Evolutionary conservation across 2,329 filamentous ascomycete genomes (phyloP), one percentile per base, ranked within the genome.

Genomic region (Ceratocystis variospora): DNA sequence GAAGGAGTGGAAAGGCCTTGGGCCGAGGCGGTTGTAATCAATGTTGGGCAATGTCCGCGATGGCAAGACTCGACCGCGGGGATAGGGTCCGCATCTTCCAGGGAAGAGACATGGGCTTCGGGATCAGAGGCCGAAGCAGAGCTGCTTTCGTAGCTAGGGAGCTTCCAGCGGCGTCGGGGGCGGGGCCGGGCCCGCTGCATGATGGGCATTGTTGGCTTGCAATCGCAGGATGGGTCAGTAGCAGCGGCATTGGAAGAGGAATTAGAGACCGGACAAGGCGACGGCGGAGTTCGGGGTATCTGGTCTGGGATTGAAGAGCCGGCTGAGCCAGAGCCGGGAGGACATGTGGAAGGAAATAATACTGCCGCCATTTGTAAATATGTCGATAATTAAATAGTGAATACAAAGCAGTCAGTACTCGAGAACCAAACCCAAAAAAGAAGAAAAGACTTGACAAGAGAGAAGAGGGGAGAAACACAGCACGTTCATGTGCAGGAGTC

Each of bases 141-240:
- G 22, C 64, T 65, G 28, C 64, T 61, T 1, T 61, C 28, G 15
- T 61, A 61, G 55, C 64, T 50, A 0, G 55, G 55, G 15, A 65
- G 22, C 28, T 61, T 61, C 53, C 55, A 61, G 53, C 55, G 22
- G n/a, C 64, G 53, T 12, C 45, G 25, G 28, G 31, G 41, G 17
- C 66, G 66, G 12, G 66, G 62, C n/a, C 66, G 55, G 15, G 62
- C 41, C 12, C 62, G 62, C 19, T 64, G 53, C 62, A 67, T 67
- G 10, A 67, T 65, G n/a, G 66, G 62, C 2, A 33, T 46, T 33
- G 15, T n/a, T 3, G 64, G 57, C 22, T 5, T 53, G 6, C 8
- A 12, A 41, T 57, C 22, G 2, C 17, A 57, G 25, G 48, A 19
- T 19, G 48, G 25, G n/a, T 31, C 53, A 15, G 15, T 17, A 57